These are phyloP conservation scores for Trichosanthes cucumerina DNA, from an alignment of 306 rosid species.

Conservation along the genomic window DNA sequence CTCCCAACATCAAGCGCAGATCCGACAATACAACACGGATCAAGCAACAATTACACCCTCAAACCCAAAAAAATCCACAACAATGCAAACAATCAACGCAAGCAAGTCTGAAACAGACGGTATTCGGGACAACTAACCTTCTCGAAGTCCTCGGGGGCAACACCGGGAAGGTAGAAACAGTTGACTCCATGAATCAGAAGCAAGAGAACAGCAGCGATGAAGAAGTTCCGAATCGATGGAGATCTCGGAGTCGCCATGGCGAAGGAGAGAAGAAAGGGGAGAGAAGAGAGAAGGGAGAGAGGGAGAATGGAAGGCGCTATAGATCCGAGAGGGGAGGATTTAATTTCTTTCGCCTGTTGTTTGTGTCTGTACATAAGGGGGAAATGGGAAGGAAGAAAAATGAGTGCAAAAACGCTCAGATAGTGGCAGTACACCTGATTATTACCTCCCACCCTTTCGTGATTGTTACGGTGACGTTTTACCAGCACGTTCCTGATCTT, in stretches of 20 bases:
- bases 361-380: background rate
- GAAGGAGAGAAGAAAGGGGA: background rate
- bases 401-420: background rate
- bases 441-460: background rate
- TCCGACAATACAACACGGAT: slow-evolving; percentile 24
- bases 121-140: slow-evolving; percentile 43
- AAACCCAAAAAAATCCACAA: background rate
- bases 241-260: slow-evolving; percentile 30
- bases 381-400: background rate
- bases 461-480: slow-evolving; percentile 11
- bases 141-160: slow-evolving; percentile 83
- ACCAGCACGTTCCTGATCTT: background rate
- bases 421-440: background rate
- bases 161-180: slow-evolving; percentile 95
- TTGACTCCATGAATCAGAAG: slow-evolving; percentile 43
- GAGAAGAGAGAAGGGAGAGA: background rate
- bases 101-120: background rate
- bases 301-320: background rate
- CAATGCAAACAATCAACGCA: background rate
- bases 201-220: slow-evolving; percentile 34
- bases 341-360: background rate
- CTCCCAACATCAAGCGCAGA: background rate
- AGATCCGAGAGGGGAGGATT: slow-evolving; percentile 3
- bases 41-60: slow-evolving; percentile 5
- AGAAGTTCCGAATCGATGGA: slow-evolving; percentile 10